Base-by-base conservation (phyloP, 2,329 filamentous ascomycete genomes). In the Hysterium pulicare region DNA sequence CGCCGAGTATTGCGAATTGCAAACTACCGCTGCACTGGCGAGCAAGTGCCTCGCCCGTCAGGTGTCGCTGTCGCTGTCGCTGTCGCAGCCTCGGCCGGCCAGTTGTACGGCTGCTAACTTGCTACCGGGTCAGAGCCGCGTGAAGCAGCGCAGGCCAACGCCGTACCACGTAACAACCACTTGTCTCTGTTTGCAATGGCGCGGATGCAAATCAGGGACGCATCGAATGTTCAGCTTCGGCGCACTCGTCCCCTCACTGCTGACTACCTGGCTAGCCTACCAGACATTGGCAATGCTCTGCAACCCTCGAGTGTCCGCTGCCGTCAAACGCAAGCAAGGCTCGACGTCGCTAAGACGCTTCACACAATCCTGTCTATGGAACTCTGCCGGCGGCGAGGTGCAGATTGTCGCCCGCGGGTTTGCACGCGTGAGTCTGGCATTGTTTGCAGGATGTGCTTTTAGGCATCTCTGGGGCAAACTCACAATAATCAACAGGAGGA, bases 401-500 rank as follows among this genome's bases (percentile, higher is more conserved):
- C 8, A 13, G 24, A 28, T 28, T 28, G 24, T 13, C 24, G 8
- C 7, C 13, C 24, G 24, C 8, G 24, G 8, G 24, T 28, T 28
- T 28, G 13, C 10, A 6, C 17, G 34, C 34, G 21, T 24, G 21
- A 37, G 11, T 28, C n/a, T 28, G 32, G 32, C 32, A 34, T 34
- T n/a, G n/a, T n/a, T n/a, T n/a, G n/a, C n/a, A n/a, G 32, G 13
- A 28, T 28, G 17, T 34, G 11, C 32, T 34, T 34, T 34, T 34
- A 34, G 32, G 32, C 32, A 34, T 34, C 16, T 34, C n/a, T n/a
- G n/a, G n/a, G n/a, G n/a, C n/a, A n/a, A n/a, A n/a, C n/a, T n/a
- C n/a, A n/a, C n/a, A n/a, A n/a, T n/a, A n/a, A n/a, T n/a, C n/a
- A n/a, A n/a, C n/a, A n/a, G n/a, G n/a, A n/a, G n/a, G n/a, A n/a